Conservation (phyloP, 495 filamentous ascomycete species). For the Parachaetomium inaequale region DNA sequence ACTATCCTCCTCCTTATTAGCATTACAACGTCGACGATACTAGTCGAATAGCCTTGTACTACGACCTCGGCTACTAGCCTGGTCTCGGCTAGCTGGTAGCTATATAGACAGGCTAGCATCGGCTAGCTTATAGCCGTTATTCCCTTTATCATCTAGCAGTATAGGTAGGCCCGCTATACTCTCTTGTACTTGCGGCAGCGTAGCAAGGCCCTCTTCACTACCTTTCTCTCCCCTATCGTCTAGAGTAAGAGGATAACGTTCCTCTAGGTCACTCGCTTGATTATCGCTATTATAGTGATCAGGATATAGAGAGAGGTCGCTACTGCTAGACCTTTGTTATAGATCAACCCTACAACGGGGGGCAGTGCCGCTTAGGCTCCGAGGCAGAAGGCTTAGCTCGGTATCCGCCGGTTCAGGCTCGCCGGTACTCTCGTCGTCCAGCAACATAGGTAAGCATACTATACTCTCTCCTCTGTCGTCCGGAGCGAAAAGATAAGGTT, state of each 20-base stretch:
- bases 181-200: neutral
- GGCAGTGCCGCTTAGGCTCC: no score
- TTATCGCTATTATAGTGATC: constrained; percentile 7
- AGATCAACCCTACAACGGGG: no score
- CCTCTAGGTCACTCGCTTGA: constrained; percentile 11
- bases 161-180: no score
- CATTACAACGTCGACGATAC: constrained; percentile 8
- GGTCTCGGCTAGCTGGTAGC: constrained; percentile 14
- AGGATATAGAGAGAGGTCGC: no score
- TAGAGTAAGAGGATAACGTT: neutral
- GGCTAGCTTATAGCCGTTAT: constrained; percentile 6
- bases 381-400: no score
- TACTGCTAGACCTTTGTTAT: no score
- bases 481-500: no score
- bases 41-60: constrained; percentile 1
- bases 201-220: constrained; percentile 6
- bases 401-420: no score
- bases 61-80: constrained; percentile 1
- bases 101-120: constrained; percentile 16
- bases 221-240: neutral
- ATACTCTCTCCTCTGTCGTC: no score
- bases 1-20: constrained; percentile 12
- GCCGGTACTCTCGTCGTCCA: no score
- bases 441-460: no score
- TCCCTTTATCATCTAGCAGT: constrained; percentile 10